Base-by-base conservation (phyloP, 2,329 filamentous ascomycete genomes). In the Aspergillus neotritici region DNA sequence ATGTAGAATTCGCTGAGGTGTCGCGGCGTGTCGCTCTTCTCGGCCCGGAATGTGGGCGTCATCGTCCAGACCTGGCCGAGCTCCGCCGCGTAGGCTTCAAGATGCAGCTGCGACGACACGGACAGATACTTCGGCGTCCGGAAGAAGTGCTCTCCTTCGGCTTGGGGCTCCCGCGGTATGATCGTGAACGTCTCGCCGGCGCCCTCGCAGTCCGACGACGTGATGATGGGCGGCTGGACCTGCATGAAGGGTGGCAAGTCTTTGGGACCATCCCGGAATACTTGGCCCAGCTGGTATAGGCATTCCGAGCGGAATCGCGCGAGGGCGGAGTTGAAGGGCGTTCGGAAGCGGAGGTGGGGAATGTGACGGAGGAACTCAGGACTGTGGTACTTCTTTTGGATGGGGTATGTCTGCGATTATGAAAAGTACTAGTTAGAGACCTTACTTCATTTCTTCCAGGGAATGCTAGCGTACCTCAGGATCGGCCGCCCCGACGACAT, bases 1-100 rank as follows among this genome's bases (percentile, higher is more conserved):
- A 98, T 97, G 69, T 97, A 97, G 60, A 98, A 97, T 62, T 98
- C 93, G 70, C 88, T 95, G 48, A 98, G 74, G 67, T 98, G 93
- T 21, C 93, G 82, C 5, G 89, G 83, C 0, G 93, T 97, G 60
- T 97, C 90, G 66, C 89, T 96, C 61, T 83, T 83, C 65, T 96
- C 93, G 4, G 93, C 93, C 31, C 93, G 82, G 62, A 98, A 98
- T 0, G 89, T 94, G 3, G 93, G 93, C 4, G 90, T 93, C 9
- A 98, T 70, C 1, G 90, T 86, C 90, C 93, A 98, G 6, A 97
- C 93, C 55, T 86, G 87, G 31, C 87, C 87, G 25, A 96, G 77
- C 14, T 90, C 83, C 57, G 94, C 89, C 0, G 90, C 83, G 44
- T 96, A 78, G 3, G 93, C 89, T 71, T 98, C 93, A 1, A 98